These are phyloP conservation scores for Aristolochia californica DNA, from an alignment of 164 flowering plant species.

Conservation along the genomic window DNA sequence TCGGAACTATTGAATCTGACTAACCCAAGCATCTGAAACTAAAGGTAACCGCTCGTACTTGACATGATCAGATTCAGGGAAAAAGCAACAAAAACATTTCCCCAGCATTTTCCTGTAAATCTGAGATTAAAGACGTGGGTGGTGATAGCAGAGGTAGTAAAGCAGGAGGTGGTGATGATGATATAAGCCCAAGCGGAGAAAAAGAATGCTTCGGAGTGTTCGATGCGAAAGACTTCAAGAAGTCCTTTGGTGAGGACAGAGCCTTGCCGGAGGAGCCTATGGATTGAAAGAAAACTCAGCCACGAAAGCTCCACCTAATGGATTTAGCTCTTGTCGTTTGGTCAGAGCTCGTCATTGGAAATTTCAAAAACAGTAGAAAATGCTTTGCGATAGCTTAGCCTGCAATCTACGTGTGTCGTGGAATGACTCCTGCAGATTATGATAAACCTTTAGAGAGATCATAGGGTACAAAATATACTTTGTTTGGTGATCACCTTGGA, in stretches of 20 bases:
- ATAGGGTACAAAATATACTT: no score
- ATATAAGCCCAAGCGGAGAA: not conserved
- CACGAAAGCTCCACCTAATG: no score
- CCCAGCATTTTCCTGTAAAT: not conserved
- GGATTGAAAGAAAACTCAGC: not conserved
- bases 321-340: not conserved
- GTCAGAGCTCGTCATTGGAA: not conserved
- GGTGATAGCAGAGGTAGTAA: no score
- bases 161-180: not conserved
- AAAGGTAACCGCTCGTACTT: no score
- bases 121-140: not conserved
- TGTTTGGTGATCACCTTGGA: no score
- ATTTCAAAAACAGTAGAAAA: not conserved
- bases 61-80: no score
- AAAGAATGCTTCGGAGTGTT: not conserved
- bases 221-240: not conserved
- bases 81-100: constrained; percentile 1
- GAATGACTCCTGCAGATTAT: no score
- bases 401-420: no score
- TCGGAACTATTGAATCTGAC: no score
- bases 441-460: no score
- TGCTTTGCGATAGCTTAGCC: not conserved
- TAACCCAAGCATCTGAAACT: no score
- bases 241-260: not conserved
- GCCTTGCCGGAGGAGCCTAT: not conserved